These are phyloP conservation scores for Sporobolomyces pararoseus DNA, from an alignment of 768 basidiomycete genomes.

Conservation along the genomic window DNA sequence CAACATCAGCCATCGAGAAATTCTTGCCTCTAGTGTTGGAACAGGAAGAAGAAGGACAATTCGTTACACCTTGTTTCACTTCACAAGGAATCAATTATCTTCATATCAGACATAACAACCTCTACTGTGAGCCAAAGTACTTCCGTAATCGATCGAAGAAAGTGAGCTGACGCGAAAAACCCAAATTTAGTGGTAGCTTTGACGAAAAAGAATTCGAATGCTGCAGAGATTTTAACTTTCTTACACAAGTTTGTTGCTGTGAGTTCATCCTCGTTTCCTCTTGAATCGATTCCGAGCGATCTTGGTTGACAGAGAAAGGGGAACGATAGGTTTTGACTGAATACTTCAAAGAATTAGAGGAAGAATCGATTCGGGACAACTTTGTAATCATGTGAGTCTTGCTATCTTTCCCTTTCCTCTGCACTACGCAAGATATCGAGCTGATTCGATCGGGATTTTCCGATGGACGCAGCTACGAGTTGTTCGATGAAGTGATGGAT, in stretches of 20 bases:
- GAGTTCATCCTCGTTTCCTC: slow-evolving; percentile 22
- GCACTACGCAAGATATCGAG: background rate
- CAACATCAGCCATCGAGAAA: slow-evolving; percentile 79
- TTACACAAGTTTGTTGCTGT: slow-evolving; percentile 75
- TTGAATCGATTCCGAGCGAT: background rate
- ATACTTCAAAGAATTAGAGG: slow-evolving; percentile 99
- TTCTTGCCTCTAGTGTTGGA: slow-evolving; percentile 91
- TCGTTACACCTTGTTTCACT: slow-evolving; percentile 93
- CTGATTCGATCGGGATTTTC: background rate
- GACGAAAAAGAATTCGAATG: slow-evolving; percentile 92
- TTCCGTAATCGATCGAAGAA: too few species aligned
- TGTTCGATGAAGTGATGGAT: slow-evolving; percentile 99
- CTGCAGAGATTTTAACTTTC: slow-evolving; percentile 92
- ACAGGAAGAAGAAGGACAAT: slow-evolving; percentile 93
- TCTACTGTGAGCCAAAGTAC: slow-evolving; percentile 92
- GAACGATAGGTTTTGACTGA: slow-evolving; percentile 74
- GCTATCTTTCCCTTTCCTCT: background rate
- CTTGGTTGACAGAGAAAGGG: background rate
- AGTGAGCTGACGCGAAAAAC: too few species aligned
- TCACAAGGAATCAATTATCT: slow-evolving; percentile 94
- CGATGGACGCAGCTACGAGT: slow-evolving; percentile 60
- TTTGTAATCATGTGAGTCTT: slow-evolving; percentile 77
- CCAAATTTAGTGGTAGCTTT: slow-evolving; percentile 72
- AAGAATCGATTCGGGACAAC: slow-evolving; percentile 97
- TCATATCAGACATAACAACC: slow-evolving; percentile 96